A percentile compares a stretch with the other conserved stretches of the same genome.
phyloP scores from a whole-genome alignment of 768 basidiomycete genomes.

The Lentinula edodes region DNA sequence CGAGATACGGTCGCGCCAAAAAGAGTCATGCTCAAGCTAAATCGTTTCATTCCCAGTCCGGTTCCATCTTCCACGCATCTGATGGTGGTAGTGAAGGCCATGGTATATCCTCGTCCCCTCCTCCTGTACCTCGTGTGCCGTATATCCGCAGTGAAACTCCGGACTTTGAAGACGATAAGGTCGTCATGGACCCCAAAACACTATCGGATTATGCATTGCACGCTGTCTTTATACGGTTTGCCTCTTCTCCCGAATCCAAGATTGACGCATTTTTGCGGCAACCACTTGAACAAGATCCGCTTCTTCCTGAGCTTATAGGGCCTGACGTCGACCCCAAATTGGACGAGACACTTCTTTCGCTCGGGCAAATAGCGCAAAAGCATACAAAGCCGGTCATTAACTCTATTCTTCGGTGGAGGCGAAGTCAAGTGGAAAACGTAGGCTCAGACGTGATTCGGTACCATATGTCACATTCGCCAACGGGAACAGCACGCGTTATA shows the following conservation, averaged over 20 bases:
- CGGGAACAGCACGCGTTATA: conserved; percentile 22
- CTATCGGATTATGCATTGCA: conserved; percentile 87
- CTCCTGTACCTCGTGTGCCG: conserved; percentile 77
- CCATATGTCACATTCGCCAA: conserved; percentile 38
- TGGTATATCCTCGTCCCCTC: conserved; percentile 54
- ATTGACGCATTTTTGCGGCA: conserved; percentile 71
- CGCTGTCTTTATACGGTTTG: conserved; percentile 85
- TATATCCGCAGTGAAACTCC: conserved; percentile 49
- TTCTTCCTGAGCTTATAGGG: conserved; percentile 65
- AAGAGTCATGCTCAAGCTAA: conserved; percentile 59
- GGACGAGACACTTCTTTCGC: conserved; percentile 78
- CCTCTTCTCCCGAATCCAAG: conserved; percentile 71
- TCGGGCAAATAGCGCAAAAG: conserved; percentile 82
- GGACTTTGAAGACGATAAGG: conserved; percentile 64
- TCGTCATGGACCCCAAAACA: conserved; percentile 67
- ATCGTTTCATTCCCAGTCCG: conserved; percentile 73
- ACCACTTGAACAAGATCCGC: conserved; percentile 59
- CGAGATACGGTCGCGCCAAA: conserved; percentile 30
- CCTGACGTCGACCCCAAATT: conserved; percentile 70
- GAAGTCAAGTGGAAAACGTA: conserved; percentile 63
- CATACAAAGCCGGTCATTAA: conserved; percentile 82
- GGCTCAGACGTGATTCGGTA: conserved; percentile 43
- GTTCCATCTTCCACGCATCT: conserved; percentile 66
- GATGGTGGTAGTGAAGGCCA: conserved; percentile 70
- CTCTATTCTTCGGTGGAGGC: conserved; percentile 83